These are phyloP conservation scores for Scheffersomyces titani DNA, from an alignment of 1,139 yeast genomes.

Conservation along the genomic window DNA sequence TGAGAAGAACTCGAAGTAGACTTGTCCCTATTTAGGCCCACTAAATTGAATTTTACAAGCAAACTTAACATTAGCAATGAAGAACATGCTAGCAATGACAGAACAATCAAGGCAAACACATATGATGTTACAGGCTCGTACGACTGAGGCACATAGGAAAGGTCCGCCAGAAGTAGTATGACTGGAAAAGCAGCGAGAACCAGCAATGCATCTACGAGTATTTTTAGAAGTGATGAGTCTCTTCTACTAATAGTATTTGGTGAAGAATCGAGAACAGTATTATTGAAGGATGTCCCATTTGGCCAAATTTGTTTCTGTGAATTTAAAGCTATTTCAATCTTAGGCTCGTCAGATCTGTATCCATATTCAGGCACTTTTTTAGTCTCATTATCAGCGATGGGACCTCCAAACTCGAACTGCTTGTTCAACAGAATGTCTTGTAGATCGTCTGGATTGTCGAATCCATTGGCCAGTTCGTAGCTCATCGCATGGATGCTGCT, in stretches of 20 bases:
- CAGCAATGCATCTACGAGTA: conserved; percentile 27
- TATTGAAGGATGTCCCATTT: not conserved
- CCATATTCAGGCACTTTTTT: not conserved
- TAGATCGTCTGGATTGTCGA: not conserved
- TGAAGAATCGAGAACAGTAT: not conserved
- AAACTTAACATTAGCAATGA: conserved; percentile 16
- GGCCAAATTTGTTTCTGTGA: not conserved
- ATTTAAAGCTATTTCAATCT: not conserved
- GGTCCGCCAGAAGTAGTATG: conserved; percentile 22
- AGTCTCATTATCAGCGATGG: not conserved
- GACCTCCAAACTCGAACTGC: not conserved
- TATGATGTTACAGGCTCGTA: not conserved
- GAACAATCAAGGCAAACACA: conserved; percentile 2
- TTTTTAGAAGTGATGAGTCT: not conserved
- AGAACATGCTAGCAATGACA: conserved; percentile 17
- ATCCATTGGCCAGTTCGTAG: not conserved
- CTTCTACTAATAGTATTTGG: not conserved
- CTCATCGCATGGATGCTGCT: not conserved
- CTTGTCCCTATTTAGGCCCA: not conserved
- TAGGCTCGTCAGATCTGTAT: not conserved
- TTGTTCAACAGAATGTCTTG: not conserved
- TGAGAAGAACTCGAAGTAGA: not conserved
- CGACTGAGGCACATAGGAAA: conserved; percentile 10
- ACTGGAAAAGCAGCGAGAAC: conserved; percentile 29
- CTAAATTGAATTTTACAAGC: conserved; percentile 10